These are phyloP conservation scores for Nemania abortiva DNA, from an alignment of 2,329 filamentous ascomycete species.

Conservation along the genomic window DNA sequence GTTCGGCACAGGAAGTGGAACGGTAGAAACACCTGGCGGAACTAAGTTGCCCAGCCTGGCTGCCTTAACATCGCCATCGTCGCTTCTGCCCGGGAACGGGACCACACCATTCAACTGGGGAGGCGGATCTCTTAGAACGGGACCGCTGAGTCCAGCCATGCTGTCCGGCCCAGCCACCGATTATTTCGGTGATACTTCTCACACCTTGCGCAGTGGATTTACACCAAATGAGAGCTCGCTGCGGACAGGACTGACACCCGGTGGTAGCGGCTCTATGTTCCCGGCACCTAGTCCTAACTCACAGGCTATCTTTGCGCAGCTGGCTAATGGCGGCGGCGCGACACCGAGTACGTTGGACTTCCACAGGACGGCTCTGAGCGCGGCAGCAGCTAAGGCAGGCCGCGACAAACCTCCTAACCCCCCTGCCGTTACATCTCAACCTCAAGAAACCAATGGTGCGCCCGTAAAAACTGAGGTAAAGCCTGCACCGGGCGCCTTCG, in stretches of 20 bases:
- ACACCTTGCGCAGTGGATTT: constrained; percentile 83
- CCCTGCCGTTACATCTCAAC: constrained; percentile 62
- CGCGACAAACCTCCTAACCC: constrained; percentile 58
- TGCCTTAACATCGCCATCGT: constrained; percentile 88
- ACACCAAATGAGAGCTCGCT: constrained; percentile 97
- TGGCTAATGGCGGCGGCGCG: constrained; percentile 79
- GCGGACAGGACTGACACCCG: constrained; percentile 90
- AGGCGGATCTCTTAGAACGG: constrained; percentile 86
- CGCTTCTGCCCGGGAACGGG: constrained; percentile 79
- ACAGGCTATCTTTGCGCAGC: constrained; percentile 81
- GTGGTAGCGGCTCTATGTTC: constrained; percentile 97
- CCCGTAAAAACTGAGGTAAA: constrained; percentile 63
- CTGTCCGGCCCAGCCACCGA: constrained; percentile 86
- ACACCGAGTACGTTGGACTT: constrained; percentile 95
- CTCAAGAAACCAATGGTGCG: constrained; percentile 63
- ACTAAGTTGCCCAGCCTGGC: constrained; percentile 90
- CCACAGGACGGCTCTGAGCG: constrained; percentile 89
- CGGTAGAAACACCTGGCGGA: constrained; percentile 83
- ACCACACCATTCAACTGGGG: constrained; percentile 83
- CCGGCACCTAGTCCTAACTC: constrained; percentile 90
- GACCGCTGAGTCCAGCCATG: constrained; percentile 97
- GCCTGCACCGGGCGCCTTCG: constrained; percentile 74
- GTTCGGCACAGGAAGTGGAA: constrained; percentile 73
- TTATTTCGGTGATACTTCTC: constrained; percentile 83
- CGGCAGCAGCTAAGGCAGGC: constrained; percentile 72